Conservation (phyloP, 2,329 filamentous ascomycete genomes). For the Lojkania enalia region DNA sequence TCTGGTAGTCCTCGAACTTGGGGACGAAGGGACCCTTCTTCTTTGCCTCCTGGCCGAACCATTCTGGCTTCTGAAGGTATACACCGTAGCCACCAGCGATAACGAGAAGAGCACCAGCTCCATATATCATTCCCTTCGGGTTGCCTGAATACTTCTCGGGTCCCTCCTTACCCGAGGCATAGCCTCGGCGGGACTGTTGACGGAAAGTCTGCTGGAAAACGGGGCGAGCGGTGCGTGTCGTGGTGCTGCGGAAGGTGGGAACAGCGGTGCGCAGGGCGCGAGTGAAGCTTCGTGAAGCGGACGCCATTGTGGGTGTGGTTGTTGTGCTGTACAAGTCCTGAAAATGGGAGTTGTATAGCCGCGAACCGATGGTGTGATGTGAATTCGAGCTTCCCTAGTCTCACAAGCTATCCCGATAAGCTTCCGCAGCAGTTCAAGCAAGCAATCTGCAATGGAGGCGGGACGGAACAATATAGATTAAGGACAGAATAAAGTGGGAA, state of each 20-base stretch:
- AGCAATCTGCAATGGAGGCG: too few relatives aligned
- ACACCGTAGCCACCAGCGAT: constrained; percentile 34
- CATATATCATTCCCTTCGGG: constrained; percentile 45
- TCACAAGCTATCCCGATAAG: neutral
- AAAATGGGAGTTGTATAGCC: neutral
- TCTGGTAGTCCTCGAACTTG: constrained; percentile 87
- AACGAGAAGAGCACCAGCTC: constrained; percentile 35
- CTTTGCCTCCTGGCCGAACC: constrained; percentile 41
- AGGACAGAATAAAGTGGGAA: neutral
- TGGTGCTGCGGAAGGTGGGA: constrained; percentile 59
- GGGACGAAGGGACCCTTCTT: constrained; percentile 64
- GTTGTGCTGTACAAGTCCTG: too few relatives aligned
- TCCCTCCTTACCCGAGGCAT: constrained; percentile 63
- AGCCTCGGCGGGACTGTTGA: constrained; percentile 74
- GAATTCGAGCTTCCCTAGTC: neutral
- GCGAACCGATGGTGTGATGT: constrained; percentile 5
- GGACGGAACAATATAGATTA: neutral
- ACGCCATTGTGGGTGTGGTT: constrained; percentile 32
- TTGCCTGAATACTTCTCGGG: constrained; percentile 53
- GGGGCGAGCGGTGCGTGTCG: constrained; percentile 59
- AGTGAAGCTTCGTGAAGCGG: constrained; percentile 39
- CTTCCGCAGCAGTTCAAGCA: neutral
- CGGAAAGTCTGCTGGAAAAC: constrained; percentile 70
- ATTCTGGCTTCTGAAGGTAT: constrained; percentile 61
- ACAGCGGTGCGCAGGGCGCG: constrained; percentile 46